Evolutionary conservation across 306 rosid genomes (phyloP).

Genomic region (Psophocarpus tetragonolobus): DNA sequence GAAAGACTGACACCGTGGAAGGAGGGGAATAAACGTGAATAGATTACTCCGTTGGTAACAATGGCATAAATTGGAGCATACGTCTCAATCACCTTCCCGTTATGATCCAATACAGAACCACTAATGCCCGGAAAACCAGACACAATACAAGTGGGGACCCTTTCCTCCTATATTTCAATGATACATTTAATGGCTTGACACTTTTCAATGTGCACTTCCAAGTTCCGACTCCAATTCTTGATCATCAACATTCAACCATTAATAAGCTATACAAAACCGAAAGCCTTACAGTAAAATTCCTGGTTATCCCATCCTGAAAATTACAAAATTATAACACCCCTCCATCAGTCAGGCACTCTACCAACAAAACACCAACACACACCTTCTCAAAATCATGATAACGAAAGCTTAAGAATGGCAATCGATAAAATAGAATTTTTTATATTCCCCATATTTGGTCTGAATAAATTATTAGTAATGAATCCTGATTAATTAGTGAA

Average conservation of each 20-base stretch:
- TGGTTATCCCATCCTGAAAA: conserved; percentile 28
- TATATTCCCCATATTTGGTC: too few relatives aligned
- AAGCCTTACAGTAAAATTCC: conserved; percentile 29
- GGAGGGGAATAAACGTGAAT: conserved; percentile 28
- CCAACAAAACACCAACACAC: conserved; percentile 15
- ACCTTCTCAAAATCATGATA: conserved; percentile 18
- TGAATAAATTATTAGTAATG: too few relatives aligned
- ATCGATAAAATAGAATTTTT: conserved; percentile 19
- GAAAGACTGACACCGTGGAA: conserved; percentile 25
- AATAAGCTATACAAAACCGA: conserved; percentile 25
- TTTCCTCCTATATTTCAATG: conserved; percentile 26
- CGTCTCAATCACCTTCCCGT: conserved; percentile 46
- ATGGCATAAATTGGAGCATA: conserved; percentile 37
- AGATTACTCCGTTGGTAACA: conserved; percentile 29
- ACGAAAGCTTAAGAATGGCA: conserved; percentile 18
- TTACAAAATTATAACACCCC: conserved; percentile 35
- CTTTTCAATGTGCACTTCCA: conserved; percentile 29
- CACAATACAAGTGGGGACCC: conserved; percentile 33
- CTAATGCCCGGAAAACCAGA: conserved; percentile 21
- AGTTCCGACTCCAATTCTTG: conserved; percentile 13
- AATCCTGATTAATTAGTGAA: too few relatives aligned
- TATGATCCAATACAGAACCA: conserved; percentile 33
- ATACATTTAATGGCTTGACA: conserved; percentile 12
- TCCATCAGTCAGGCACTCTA: conserved; percentile 22
- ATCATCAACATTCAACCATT: conserved; percentile 22